Evolutionary conservation across 306 rosid species (phyloP), one percentile per base, ranked within the genome.

Genomic region (Begonia peltatifolia): DNA sequence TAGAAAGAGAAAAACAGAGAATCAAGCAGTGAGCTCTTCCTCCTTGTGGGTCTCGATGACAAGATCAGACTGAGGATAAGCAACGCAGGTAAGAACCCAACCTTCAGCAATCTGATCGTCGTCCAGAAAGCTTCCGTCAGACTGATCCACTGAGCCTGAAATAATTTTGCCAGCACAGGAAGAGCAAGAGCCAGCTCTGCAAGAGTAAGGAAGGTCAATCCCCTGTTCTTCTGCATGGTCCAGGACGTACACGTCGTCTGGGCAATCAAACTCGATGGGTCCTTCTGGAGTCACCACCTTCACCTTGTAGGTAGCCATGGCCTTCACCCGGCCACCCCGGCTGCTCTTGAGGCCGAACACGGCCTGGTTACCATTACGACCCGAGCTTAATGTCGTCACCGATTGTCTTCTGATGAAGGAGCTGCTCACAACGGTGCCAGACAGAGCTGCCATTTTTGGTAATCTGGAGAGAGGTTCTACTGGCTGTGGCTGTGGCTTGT

Each of bases 171-270:
- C 97, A 9, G 80, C 84, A 15, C 97, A 88, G 0, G 93, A 65
- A 42, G 93, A 82, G 76, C 97, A 88, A 12, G 97, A 72, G 1
- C 97, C 97, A 9, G 97, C 93, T 16, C 97, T 67, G 68, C 95
- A 88, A 0, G 97, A 88, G 75, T 88, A 88, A 0, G 95, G 97
- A 22, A 84, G 79, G 6, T 88, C 97, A 10, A 77, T 0, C 3
- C 84, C 84, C 0, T 11, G 0, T 5, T 84, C 87, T 63, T 88
- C 97, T 0, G 97, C 95, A 0, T 15, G 61, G 64, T 88, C 97
- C 3, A 88, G 73, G 11, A 88, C 62, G 84, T 79, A 84, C 0
- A 13, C 69, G 11, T 77, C 81, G 16, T 69, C 88, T 0, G 84
- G 76, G 72, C 95, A 84, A 0, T 59, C 55, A 35, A 88, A 63